Base-by-base conservation (phyloP, 2,329 filamentous ascomycete species). In the Beauveria varroae region DNA sequence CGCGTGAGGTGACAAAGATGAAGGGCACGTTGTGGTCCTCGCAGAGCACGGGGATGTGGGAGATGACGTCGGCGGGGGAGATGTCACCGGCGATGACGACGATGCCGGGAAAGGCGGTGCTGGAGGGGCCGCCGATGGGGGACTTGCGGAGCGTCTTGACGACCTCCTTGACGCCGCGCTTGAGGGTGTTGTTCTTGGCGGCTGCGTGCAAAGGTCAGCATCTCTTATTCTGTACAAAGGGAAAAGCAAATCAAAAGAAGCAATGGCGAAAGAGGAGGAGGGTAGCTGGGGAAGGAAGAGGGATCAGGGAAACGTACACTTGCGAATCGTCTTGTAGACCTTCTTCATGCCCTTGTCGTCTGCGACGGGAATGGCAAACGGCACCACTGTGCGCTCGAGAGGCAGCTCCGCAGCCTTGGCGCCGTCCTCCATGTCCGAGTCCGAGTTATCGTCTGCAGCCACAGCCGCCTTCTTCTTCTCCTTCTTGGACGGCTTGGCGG, bases 21-120 rank as follows among this genome's bases (percentile, higher is more conserved):
- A 98, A 99, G 40, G 95, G 95, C 63, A 97, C 91, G 77, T 90
- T 91, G 83, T 97, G 93, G 79, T 98, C 93, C 80, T 99, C 95
- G 83, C 95, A 98, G 62, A 98, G 88, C 62, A 99, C 90, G 70
- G 95, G 95, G 67, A 99, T 90, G 79, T 99, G 95, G 63, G 91
- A 95, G 79, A 99, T 97, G 74, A 99, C 95, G 76, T 99, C 95
- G 87, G 95, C 93, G 67, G 95, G 95, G 58, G 91, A 96, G 80
- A 99, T 98, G 77, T 99, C 95, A 69, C 91, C 95, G 41, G 95
- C 95, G 68, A 99, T 91, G 74, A 99, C 82, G 70, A 97, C 91
- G 67, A 99, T 83, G 67, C 86, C 83, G 50, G 90, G 87, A 70
- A 86, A 81, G 59, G 83, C 75, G 57, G 83, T 80, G 71, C 84